Conservation (phyloP, 768 basidiomycete genomes). For the Agaricus blazei region DNA sequence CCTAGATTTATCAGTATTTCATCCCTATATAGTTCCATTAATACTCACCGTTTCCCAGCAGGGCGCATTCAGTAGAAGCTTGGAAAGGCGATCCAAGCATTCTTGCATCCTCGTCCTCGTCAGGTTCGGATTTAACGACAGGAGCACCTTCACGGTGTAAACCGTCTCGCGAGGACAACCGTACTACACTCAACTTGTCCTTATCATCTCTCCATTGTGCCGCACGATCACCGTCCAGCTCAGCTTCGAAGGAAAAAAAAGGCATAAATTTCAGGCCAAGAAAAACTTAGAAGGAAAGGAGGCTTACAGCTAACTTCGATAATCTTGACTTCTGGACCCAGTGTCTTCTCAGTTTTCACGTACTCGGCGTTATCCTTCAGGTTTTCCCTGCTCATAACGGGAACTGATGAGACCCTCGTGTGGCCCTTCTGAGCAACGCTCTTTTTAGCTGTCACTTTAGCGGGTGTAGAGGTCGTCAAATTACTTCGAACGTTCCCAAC, state of each 20-base stretch:
- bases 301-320: slow-evolving; percentile 5
- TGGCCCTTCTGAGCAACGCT: neutral
- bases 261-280: neutral
- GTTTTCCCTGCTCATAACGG: slow-evolving; percentile 2
- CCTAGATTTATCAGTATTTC: neutral
- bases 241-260: neutral
- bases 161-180: neutral
- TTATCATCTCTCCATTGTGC: neutral
- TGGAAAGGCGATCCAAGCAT: slow-evolving; percentile 7
- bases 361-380: neutral
- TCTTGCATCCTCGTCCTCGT: neutral
- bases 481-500: neutral
- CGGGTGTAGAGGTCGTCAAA: slow-evolving; percentile 1
- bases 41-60: neutral
- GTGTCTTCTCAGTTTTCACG: neutral
- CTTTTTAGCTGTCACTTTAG: neutral
- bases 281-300: neutral
- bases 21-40: neutral
- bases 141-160: neutral
- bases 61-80: neutral
- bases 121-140: neutral
- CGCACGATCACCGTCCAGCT: neutral
- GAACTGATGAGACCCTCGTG: slow-evolving; percentile 1
- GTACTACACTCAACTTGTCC: neutral
- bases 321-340: slow-evolving; percentile 7